Conservation (phyloP, 1,139 yeast species). For the Candida sanyaensis region DNA sequence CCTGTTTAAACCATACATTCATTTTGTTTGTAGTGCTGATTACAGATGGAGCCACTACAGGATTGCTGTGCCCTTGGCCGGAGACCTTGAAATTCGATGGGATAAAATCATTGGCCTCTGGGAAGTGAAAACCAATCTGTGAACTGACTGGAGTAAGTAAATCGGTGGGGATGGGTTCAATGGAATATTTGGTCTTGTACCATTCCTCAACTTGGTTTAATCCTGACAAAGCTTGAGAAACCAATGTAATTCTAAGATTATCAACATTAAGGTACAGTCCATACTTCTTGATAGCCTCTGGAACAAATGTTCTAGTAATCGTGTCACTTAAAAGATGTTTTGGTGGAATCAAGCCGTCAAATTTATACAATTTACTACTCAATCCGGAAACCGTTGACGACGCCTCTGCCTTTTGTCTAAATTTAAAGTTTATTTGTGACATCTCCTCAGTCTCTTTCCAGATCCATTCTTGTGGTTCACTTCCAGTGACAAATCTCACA, state of each 20-base stretch:
- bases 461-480: constrained; percentile 62
- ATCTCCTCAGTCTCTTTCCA: constrained; percentile 52
- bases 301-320: constrained; percentile 62
- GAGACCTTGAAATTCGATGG: constrained; percentile 73
- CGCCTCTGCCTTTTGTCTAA: constrained; percentile 65
- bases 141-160: constrained; percentile 22
- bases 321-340: constrained; percentile 58
- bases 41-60: constrained; percentile 40
- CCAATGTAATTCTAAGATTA: constrained; percentile 62
- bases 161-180: constrained; percentile 42
- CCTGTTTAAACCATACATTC: constrained; percentile 85
- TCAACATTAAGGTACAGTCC: constrained; percentile 52
- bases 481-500: constrained; percentile 51
- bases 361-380: constrained; percentile 45
- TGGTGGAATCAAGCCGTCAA: constrained; percentile 57
- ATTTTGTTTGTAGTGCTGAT: constrained; percentile 32
- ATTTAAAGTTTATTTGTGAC: constrained; percentile 57
- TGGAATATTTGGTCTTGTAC: constrained; percentile 85
- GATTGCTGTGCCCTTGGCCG: constrained; percentile 34
- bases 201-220: constrained; percentile 63
- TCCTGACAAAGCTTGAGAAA: constrained; percentile 49
- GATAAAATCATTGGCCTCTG: constrained; percentile 73
- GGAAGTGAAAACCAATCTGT: constrained; percentile 52
- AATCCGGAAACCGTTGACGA: constrained; percentile 59
- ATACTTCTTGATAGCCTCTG: constrained; percentile 53